Base-by-base conservation (phyloP, 768 basidiomycete genomes). In the Hypholoma sublateritium region DNA sequence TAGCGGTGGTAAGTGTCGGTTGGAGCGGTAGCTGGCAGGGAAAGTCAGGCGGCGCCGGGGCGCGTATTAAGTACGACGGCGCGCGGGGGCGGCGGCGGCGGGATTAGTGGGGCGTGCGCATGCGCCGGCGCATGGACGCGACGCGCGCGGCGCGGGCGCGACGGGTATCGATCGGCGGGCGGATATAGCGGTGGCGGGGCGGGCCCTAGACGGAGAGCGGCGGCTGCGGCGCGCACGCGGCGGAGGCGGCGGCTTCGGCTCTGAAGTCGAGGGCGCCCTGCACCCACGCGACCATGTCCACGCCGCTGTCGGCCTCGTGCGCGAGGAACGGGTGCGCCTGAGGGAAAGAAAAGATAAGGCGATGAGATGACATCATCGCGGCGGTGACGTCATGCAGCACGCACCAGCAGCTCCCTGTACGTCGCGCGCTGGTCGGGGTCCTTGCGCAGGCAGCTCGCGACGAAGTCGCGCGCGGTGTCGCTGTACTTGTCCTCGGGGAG, bases 251-350 rank as follows among this genome's bases (percentile, higher is more conserved):
- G n/a, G 24, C 51, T 25, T 53, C 54, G 7, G 34, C 57, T 45
- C 55, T 62, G 42, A 62, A 61, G 28, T 63, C 72, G 12, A 81
- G 67, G 1, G 89, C 88, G 32, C 67, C 69, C 19, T 75, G 75
- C 11, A 95, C 90, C 95, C 95, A 98, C 11, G 75, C 82, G 32
- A 77, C 79, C 93, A 97, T 94, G 67, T 96, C 89, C 16, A 95
- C 91, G 6, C 85, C 73, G 5, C 84, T 77, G 11, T 19, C 37
- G 7, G 66, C 68, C 57, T 93, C 89, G 25, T 78, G 77, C 16
- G 74, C 72, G 48, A 96, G 78, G 80, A 92, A 96, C 0, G 90
- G 88, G 69, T 95, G 93, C 53, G 84, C 81, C 87, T 88, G 65
- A 14, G 37, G 43, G 5, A 35, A 21, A 14, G 44, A 39, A 53